Conservation (phyloP, 495 filamentous ascomycete species). For the Daldinia grandis region DNA sequence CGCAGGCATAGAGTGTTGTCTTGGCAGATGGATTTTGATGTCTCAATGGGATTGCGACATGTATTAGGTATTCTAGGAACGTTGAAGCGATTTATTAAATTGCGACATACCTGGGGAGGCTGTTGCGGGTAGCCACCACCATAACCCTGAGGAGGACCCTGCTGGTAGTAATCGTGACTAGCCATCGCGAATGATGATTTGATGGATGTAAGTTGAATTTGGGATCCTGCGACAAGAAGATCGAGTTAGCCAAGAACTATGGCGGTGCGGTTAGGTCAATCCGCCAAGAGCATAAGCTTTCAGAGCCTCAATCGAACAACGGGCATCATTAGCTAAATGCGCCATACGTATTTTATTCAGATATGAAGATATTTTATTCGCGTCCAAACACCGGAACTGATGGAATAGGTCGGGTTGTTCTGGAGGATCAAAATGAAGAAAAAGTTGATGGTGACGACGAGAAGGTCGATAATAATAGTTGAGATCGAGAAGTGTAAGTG, state of each 20-base stretch:
- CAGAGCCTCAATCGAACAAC: slow-evolving; percentile 18
- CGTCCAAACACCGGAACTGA: not conserved
- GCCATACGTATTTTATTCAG: slow-evolving; percentile 12
- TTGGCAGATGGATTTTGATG: slow-evolving; percentile 21
- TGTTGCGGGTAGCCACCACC: slow-evolving; percentile 51
- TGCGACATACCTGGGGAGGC: slow-evolving; percentile 47
- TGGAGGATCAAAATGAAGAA: slow-evolving; percentile 2
- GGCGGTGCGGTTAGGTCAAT: slow-evolving; percentile 8
- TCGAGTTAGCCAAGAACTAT: slow-evolving; percentile 27
- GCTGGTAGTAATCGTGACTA: slow-evolving; percentile 57
- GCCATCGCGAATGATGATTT: slow-evolving; percentile 51
- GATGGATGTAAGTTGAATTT: slow-evolving; percentile 11
- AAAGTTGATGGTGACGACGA: slow-evolving; percentile 24
- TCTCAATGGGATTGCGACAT: slow-evolving; percentile 29
- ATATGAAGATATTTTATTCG: slow-evolving; percentile 7
- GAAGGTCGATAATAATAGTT: slow-evolving; percentile 23
- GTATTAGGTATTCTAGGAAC: slow-evolving; percentile 13
- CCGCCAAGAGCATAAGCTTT: slow-evolving; percentile 6
- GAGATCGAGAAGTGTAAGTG: slow-evolving; percentile 16
- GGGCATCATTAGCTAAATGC: slow-evolving; percentile 6
- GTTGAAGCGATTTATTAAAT: slow-evolving; percentile 27
- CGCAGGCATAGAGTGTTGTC: slow-evolving; percentile 7
- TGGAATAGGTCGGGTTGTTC: slow-evolving; percentile 12
- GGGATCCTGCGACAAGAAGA: slow-evolving; percentile 25
- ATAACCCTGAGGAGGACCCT: slow-evolving; percentile 49